Base-by-base conservation (phyloP, 352 stramenopile genomes). In the Plasmopara halstedii region DNA sequence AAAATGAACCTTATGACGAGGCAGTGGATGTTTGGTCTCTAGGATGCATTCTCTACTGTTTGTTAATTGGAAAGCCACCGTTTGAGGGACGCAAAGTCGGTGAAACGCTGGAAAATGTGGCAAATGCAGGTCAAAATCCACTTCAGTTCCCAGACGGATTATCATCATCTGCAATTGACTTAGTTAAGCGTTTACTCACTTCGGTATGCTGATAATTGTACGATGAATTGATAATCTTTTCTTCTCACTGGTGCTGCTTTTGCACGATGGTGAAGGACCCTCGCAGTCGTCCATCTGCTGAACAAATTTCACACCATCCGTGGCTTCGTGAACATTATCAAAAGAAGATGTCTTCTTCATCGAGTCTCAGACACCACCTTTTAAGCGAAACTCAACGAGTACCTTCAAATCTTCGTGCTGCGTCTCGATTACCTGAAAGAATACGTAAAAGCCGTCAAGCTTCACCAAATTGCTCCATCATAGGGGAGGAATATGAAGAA, bases 11-110 rank as follows among this genome's bases (percentile, higher is more conserved):
- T 8, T 88, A 90, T 56, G 64, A 69, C 41, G 53, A 81, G 23
- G 65, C 71, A 3, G 81, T 81, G 10, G 81, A 89, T 60, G 63
- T 92, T 15, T 92, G 80, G 77, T 92, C 80, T 1, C 50, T 92
- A 18, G 80, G 80, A 4, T 92, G 80, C 56, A 85, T 92, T 53
- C 53, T 88, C 10, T 77, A 83, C 60, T 80, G 70, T 36, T 61
- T 92, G 13, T 25, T 89, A 25, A 41, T 87, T 5, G 71, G 78
- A 6, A 70, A 64, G 22, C 60, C 81, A 10, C 81, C 80, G 2
- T 92, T 88, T 47, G 71, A 92, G 71, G 77, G 77, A 20, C 58
- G 58, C 14, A 73, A 73, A 70, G 74, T 88, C 31, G 85, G 74
- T 45, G 75, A 88, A 25, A 88, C 75, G 38, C 53, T 87, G 2